phyloP scores from a whole-genome alignment of 495 filamentous ascomycete species.

The Hypoxylon rickii region DNA sequence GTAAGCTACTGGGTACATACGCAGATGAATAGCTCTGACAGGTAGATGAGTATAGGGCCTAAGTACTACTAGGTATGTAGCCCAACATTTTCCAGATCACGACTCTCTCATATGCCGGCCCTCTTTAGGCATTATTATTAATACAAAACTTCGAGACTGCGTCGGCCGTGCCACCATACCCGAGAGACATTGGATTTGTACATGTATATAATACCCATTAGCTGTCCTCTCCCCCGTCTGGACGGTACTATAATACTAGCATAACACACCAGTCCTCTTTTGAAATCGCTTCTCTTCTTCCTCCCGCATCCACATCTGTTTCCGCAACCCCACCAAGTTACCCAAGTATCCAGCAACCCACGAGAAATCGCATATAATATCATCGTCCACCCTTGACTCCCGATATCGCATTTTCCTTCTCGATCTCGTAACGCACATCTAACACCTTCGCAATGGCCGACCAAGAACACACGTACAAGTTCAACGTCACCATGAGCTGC shows the following conservation, averaged over 20 bases:
- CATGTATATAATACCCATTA: conserved; percentile 10
- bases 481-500: conserved; percentile 69
- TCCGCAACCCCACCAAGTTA: conserved; percentile 16
- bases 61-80: neutral
- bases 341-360: too few species aligned
- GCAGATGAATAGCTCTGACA: neutral
- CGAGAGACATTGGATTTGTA: neutral
- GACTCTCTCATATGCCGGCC: neutral
- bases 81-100: conserved; percentile 1
- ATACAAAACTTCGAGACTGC: conserved; percentile 24
- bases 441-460: conserved; percentile 48
- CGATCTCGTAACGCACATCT: too few species aligned
- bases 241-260: neutral
- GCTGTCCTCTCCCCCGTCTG: conserved; percentile 5
- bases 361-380: too few species aligned
- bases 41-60: too few species aligned
- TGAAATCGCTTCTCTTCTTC: neutral
- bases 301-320: neutral
- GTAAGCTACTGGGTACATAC: neutral
- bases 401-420: too few species aligned
- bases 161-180: conserved; percentile 27
- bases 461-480: conserved; percentile 61
- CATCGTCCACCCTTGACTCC: too few species aligned
- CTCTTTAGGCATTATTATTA: conserved; percentile 16
- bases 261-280: neutral